Evolutionary conservation across 805 yeast genomes (phyloP), one percentile per base, ranked within the genome.

Genomic region (Saturnispora zaruensis): DNA sequence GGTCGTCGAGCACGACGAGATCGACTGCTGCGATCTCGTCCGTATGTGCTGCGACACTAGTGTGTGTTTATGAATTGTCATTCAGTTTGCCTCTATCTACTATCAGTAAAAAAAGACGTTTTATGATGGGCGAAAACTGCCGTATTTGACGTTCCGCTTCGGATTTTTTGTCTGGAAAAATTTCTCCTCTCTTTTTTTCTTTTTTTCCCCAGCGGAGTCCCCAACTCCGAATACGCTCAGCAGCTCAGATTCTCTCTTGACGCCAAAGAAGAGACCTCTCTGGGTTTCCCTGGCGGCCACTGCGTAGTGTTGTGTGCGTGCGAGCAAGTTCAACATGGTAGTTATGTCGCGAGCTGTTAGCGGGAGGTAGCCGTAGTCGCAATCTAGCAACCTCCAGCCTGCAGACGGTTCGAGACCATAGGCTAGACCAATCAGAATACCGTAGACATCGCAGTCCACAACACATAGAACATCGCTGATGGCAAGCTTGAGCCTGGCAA

Each of bases 381-480:
- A 6, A 33, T 41, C 50, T 21, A 47, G 28, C 20, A 47, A 34
- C 8, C 13, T 24, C 25, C 25, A 47, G 6, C 45, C 45, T 9
- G 25, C n/a, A 16, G 41, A 33, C 21, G 50, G 50, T 18, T 41
- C 41, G 5, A 41, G 16, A 6, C 50, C 50, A 34, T 47, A 47
- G 8, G 37, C 30, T 6, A 18, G 11, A 11, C 41, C 45, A 32
- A 82, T 82, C 55, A 71, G 70, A 8, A 80, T 58, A 0, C 89
- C 89, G 59, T 78, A 78, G 2, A 84, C 76, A 55, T 83, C 89
- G 14, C 83, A 73, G 59, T 83, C 89, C 25, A 81, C 79, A 32
- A 77, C 67, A 1, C 75, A 79, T 20, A 61, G 59, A 0, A 78
- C 59, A 0, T 76, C 77, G 1, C 70, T 58, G 18, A 57, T 51